Evolutionary conservation across 148 eudicot genomes (phyloP).

Genomic region (Spergularia bocconei): DNA sequence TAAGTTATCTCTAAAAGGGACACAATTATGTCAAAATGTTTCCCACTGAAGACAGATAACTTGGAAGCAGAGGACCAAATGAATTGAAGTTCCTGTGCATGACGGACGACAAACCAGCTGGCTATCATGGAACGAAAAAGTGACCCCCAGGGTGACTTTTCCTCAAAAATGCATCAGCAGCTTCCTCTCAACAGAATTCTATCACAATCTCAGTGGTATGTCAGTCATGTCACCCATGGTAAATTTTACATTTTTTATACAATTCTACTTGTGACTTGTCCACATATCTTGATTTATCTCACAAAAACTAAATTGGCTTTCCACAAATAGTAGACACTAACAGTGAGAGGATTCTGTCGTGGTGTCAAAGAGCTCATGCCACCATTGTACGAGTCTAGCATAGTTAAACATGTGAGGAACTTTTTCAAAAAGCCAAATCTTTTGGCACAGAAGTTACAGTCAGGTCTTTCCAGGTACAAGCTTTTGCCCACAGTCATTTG

Average conservation of each 20-base stretch:
- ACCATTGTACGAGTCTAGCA: conserved; percentile 22
- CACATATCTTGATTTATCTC: conserved; percentile 4
- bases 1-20: background rate
- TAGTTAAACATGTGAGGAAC: too few relatives aligned
- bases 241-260: background rate
- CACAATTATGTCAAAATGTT: background rate
- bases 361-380: conserved; percentile 24
- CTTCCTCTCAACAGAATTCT: conserved; percentile 3
- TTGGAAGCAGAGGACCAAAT: background rate
- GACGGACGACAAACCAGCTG: conserved; percentile 1
- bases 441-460: too few relatives aligned
- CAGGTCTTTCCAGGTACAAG: too few relatives aligned
- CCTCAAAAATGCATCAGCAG: conserved; percentile 14
- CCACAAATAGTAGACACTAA: conserved; percentile 20
- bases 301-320: conserved; percentile 27
- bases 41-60: background rate
- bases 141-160: conserved; percentile 6
- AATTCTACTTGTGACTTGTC: background rate
- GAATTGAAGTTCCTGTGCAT: conserved; percentile 15
- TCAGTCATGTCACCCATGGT: conserved; percentile 7
- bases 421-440: too few relatives aligned
- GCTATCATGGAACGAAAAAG: background rate
- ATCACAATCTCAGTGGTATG: conserved; percentile 21
- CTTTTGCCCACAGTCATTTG: too few relatives aligned
- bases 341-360: conserved; percentile 5